Evolutionary conservation across 2,329 filamentous ascomycete species (phyloP).

Genomic region (Penicillium paneum): DNA sequence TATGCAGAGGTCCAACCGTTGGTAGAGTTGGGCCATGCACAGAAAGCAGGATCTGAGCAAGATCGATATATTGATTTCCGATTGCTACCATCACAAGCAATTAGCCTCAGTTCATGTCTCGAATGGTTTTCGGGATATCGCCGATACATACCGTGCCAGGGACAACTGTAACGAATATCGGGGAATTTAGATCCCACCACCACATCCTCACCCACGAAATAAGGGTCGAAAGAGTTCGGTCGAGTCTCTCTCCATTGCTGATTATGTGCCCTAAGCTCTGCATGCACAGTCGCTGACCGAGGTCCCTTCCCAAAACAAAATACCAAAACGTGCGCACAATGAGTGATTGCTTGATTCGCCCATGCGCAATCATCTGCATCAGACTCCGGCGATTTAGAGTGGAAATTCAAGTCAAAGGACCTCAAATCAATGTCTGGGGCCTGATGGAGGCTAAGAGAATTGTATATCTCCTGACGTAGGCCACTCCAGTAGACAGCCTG

Average conservation of each 20-base stretch:
- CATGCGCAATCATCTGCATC: constrained; percentile 42
- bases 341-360: constrained; percentile 42
- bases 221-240: constrained; percentile 24
- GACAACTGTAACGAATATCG: constrained; percentile 23
- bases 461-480: constrained; percentile 35
- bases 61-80: constrained; percentile 25
- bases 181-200: constrained; percentile 16
- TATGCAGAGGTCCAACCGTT: constrained; percentile 16
- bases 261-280: constrained; percentile 14
- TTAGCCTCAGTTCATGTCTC: not conserved
- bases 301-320: constrained; percentile 22
- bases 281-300: constrained; percentile 15
- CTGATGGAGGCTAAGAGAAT: constrained; percentile 28
- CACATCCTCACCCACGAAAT: constrained; percentile 19
- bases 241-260: constrained; percentile 20
- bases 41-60: constrained; percentile 16
- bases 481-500: constrained; percentile 28
- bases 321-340: constrained; percentile 26
- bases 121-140: not conserved
- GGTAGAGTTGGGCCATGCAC: constrained; percentile 19
- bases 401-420: constrained; percentile 32
- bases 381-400: constrained; percentile 30
- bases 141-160: constrained; percentile 24
- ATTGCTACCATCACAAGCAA: constrained; percentile 8
- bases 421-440: constrained; percentile 26